Base-by-base conservation (phyloP, 116 monocot species). In the Trichopus zeylanicus region DNA sequence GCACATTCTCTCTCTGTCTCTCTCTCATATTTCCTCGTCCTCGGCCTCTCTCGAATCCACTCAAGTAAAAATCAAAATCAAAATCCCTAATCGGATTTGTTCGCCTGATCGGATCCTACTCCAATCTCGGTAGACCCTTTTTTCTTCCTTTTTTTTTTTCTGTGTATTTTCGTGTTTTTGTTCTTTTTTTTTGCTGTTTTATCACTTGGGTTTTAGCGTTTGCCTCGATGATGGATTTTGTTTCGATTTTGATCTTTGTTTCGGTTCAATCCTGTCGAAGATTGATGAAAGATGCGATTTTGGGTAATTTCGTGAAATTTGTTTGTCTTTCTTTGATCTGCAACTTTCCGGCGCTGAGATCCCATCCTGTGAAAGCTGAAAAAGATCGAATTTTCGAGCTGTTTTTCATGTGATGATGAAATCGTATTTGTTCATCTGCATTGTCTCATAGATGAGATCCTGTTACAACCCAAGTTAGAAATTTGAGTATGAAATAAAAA, bases 21-120 rank as follows among this genome's bases (percentile, higher is more conserved):
- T 53, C 53, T 53, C 12, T n/a, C 27, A 13, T 26, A 3, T 8
- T 15, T 53, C 27, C 27, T 3, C 25, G 10, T 27, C 53, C 26
- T 16, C 26, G 53, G 9, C 28, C 53, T 28, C 49, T 49, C 49
- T 49, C 49, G 49, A 49, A 49, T 21, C 49, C 49, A n/a, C 5
- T 35, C 7, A 10, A 10, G 34, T 5, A 35, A 35, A 35, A 10
- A 35, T 35, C 5, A 35, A 35, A 35, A 6, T 35, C 10, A 6
- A 10, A 35, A 5, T 6, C 34, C 5, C 5, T 6, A 20, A 49
- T 49, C 23, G 49, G 19, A 22, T 4, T 22, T 7, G 49, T 49
- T 2, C 6, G 15, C 49, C 8, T 22, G 8, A 49, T 49, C 49
- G 8, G 49, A 22, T 49, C 19, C 19, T 49, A 1, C 19, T 1